These are phyloP conservation scores for Brassica napus DNA, from an alignment of 345 rosid species.

Conservation along the genomic window DNA sequence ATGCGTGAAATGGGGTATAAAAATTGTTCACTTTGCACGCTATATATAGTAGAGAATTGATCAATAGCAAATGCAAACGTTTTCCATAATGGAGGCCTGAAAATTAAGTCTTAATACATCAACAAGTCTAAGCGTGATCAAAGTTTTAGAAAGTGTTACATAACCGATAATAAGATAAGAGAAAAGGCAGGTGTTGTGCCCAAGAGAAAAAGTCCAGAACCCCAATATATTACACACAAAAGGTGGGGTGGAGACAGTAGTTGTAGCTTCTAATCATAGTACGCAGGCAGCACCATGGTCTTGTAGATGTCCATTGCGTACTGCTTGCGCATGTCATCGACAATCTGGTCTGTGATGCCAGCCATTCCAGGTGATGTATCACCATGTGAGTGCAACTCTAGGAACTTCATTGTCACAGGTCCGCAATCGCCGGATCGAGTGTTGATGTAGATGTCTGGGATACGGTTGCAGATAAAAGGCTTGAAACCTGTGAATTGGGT, in stretches of 20 bases:
- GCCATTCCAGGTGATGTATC: neutral
- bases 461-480: neutral
- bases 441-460: neutral
- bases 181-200: too few relatives aligned
- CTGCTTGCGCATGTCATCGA: neutral
- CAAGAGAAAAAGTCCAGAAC: neutral
- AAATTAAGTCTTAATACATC: too few relatives aligned
- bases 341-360: neutral
- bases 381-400: neutral
- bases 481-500: neutral
- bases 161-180: too few relatives aligned
- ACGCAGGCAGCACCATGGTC: neutral
- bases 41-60: too few relatives aligned
- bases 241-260: neutral
- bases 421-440: neutral
- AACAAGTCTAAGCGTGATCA: too few relatives aligned
- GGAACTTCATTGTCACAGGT: neutral
- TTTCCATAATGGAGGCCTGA: too few relatives aligned
- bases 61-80: too few relatives aligned
- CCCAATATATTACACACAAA: neutral
- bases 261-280: neutral
- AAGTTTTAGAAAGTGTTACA: too few relatives aligned
- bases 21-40: too few relatives aligned
- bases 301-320: neutral
- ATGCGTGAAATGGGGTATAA: too few relatives aligned